A percentile compares a stretch with the other conserved stretches of the same genome.
These are phyloP conservation scores for Carallia pectinifolia DNA, from an alignment of 345 rosid genomes.

Conservation along the genomic window DNA sequence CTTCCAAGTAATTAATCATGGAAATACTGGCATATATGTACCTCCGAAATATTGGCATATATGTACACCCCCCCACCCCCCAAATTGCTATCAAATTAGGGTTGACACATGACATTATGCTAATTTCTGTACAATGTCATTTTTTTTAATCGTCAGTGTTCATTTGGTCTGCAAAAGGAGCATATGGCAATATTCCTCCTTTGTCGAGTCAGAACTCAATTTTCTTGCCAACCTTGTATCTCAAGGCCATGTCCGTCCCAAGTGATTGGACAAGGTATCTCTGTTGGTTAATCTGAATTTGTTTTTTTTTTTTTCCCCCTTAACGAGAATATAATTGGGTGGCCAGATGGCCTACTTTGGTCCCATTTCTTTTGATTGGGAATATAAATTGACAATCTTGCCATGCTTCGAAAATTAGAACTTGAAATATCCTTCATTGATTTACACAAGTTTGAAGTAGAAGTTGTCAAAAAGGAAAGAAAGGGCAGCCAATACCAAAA, in stretches of 20 bases:
- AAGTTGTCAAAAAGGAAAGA: too few species aligned
- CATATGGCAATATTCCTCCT: neutral
- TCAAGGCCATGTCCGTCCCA: neutral
- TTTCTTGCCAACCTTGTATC: neutral
- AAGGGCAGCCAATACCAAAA: too few species aligned
- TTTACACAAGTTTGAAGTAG: too few species aligned
- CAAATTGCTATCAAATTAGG: neutral
- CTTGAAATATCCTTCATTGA: too few species aligned
- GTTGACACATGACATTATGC: constrained; percentile 5
- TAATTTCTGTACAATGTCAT: neutral
- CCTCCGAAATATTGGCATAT: neutral
- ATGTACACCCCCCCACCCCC: neutral
- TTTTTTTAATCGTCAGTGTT: too few species aligned
- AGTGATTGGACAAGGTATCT: too few species aligned
- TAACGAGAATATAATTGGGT: neutral
- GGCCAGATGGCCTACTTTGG: neutral
- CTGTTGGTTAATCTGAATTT: too few species aligned
- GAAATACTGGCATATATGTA: neutral
- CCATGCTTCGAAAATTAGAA: too few species aligned
- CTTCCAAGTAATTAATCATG: neutral
- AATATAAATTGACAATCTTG: neutral
- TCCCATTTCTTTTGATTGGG: neutral
- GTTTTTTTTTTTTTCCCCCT: neutral
- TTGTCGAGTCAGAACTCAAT: neutral
- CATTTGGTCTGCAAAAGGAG: neutral